Percentiles rank a stretch among this genome's conserved stretches.
Evolutionary conservation across 1,284 basidiomycete species (phyloP).

Genomic region (Tilletia indica): DNA sequence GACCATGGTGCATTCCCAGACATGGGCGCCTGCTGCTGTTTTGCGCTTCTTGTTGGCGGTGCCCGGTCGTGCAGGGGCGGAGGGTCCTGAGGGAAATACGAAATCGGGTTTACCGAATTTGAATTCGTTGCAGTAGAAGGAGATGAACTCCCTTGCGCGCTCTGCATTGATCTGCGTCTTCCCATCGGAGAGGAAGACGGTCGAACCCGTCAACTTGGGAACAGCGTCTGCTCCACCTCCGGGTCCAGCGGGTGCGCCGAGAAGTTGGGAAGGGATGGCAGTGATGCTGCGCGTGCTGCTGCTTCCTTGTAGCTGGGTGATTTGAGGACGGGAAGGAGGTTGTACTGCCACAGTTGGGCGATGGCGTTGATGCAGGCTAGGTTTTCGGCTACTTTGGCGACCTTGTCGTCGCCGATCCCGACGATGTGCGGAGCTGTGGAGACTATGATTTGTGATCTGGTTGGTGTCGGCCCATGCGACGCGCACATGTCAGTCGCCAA

Average conservation of each 20-base stretch:
- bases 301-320: constrained; percentile 33
- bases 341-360: constrained; percentile 4
- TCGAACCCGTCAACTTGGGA: too few species aligned
- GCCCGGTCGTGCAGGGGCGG: neutral
- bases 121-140: constrained; percentile 85
- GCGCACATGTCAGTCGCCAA: too few species aligned
- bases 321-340: constrained; percentile 33
- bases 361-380: constrained; percentile 61
- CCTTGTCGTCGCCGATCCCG: constrained; percentile 66
- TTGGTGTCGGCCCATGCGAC: too few species aligned
- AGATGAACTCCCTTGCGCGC: constrained; percentile 84
- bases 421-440: constrained; percentile 43
- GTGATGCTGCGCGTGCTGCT: constrained; percentile 27
- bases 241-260: constrained; percentile 18
- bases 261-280: constrained; percentile 57
- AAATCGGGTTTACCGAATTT: constrained; percentile 79
- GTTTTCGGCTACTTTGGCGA: constrained; percentile 71
- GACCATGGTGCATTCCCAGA: constrained; percentile 79
- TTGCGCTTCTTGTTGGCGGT: constrained; percentile 58
- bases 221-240: too few species aligned
- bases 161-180: constrained; percentile 67
- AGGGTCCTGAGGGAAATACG: constrained; percentile 19
- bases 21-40: constrained; percentile 26
- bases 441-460: constrained; percentile 6
- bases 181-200: constrained; percentile 65